phyloP scores from a whole-genome alignment of 305 asterid species.

The Ilex paraguariensis region DNA sequence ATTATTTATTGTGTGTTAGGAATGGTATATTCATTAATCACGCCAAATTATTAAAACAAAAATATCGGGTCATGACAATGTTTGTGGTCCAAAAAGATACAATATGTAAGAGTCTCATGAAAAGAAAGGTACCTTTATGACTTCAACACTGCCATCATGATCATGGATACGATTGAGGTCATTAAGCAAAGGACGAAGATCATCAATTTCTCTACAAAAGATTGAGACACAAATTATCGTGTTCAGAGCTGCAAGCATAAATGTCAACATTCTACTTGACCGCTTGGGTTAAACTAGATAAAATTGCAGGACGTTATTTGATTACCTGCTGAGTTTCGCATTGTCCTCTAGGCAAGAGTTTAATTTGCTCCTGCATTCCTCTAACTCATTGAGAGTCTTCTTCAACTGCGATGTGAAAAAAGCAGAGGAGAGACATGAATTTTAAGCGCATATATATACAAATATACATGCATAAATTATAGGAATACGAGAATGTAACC shows the following conservation, averaged over 20 bases:
- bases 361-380: slow-evolving; percentile 60
- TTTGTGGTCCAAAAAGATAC: too few relatives aligned
- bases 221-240: slow-evolving; percentile 14
- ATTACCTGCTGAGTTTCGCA: slow-evolving; percentile 65
- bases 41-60: too few relatives aligned
- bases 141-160: slow-evolving; percentile 45
- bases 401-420: slow-evolving; percentile 47
- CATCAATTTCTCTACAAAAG: slow-evolving; percentile 60
- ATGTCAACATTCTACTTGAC: not conserved
- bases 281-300: slow-evolving; percentile 8
- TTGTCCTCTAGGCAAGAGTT: slow-evolving; percentile 62
- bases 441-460: slow-evolving; percentile 7
- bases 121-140: slow-evolving; percentile 50
- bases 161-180: slow-evolving; percentile 31
- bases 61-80: too few relatives aligned
- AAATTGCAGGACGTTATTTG: not conserved
- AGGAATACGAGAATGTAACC: slow-evolving; percentile 38
- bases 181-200: slow-evolving; percentile 37
- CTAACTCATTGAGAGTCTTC: slow-evolving; percentile 56
- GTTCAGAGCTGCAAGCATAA: slow-evolving; percentile 2
- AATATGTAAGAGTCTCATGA: too few relatives aligned
- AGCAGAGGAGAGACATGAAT: slow-evolving; percentile 18
- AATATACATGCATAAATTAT: slow-evolving; percentile 5
- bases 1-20: too few relatives aligned
- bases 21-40: too few relatives aligned